Percentiles rank a stretch among this genome's conserved stretches.
phyloP scores from a whole-genome alignment of 129 eudicot genomes.

The Saussurea involucrata region DNA sequence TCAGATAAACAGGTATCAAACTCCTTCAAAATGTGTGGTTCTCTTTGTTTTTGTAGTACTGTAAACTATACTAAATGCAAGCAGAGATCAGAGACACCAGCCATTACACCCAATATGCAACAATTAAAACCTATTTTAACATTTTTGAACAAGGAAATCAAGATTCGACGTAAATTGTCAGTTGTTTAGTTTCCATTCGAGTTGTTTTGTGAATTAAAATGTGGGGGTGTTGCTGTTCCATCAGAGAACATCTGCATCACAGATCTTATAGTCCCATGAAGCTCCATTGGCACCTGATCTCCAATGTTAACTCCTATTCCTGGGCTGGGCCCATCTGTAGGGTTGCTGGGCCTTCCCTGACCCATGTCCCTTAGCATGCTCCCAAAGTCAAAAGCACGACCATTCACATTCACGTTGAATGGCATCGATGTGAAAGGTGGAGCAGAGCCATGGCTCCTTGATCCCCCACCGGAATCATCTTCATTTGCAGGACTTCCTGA shows the following conservation, averaged over 20 bases:
- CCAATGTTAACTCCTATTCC: constrained; percentile 40
- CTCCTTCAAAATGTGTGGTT: background rate
- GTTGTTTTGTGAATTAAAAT: constrained; percentile 27
- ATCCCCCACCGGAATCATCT: constrained; percentile 32
- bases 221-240: constrained; percentile 37
- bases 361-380: constrained; percentile 51
- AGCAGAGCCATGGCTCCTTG: constrained; percentile 33
- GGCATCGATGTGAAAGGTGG: constrained; percentile 48
- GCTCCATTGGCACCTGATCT: constrained; percentile 48
- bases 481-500: constrained; percentile 33
- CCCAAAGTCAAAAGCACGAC: constrained; percentile 42
- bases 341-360: constrained; percentile 15
- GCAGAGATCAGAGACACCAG: background rate
- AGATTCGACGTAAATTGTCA: background rate
- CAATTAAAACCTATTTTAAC: constrained; percentile 1
- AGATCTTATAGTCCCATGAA: constrained; percentile 55
- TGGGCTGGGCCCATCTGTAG: constrained; percentile 29
- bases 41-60: background rate
- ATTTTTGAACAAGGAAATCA: background rate
- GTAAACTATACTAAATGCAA: background rate
- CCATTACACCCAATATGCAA: constrained; percentile 5
- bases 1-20: background rate
- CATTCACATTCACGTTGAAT: constrained; percentile 27
- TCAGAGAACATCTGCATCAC: constrained; percentile 63
- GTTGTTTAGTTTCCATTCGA: constrained; percentile 31